Conservation (phyloP, 345 rosid genomes). For the Mercurialis annua region DNA sequence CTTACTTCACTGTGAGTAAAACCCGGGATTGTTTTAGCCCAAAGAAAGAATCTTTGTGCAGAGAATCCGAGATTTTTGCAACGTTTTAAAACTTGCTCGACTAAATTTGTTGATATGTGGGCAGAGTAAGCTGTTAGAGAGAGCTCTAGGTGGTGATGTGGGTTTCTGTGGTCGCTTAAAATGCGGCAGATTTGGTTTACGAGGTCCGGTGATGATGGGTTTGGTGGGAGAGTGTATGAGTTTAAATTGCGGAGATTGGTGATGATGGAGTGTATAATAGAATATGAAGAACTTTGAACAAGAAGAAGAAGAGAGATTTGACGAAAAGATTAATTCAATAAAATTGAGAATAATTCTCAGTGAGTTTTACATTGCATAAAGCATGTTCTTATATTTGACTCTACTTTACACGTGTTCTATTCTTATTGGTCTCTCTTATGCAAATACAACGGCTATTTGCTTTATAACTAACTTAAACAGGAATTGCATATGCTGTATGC, state of each 20-base stretch:
- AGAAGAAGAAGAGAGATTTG: too few relatives aligned
- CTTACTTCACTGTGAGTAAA: slow-evolving; percentile 57
- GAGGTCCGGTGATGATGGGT: slow-evolving; percentile 34
- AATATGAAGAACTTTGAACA: too few relatives aligned
- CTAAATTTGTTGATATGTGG: slow-evolving; percentile 47
- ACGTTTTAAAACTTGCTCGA: slow-evolving; percentile 77
- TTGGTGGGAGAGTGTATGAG: neutral
- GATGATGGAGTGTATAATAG: neutral
- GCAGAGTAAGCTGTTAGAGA: slow-evolving; percentile 47
- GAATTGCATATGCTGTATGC: too few relatives aligned
- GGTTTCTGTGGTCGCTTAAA: slow-evolving; percentile 69
- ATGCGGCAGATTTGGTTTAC: slow-evolving; percentile 72
- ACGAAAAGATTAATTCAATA: too few relatives aligned
- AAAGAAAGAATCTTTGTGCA: slow-evolving; percentile 83
- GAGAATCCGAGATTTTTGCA: slow-evolving; percentile 77
- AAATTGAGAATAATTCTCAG: too few relatives aligned
- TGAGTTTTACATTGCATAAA: too few relatives aligned
- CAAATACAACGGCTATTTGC: too few relatives aligned
- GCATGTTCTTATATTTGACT: too few relatives aligned
- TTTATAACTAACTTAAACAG: too few relatives aligned
- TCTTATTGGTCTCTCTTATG: too few relatives aligned
- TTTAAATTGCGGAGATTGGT: neutral
- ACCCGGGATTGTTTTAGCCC: slow-evolving; percentile 66
- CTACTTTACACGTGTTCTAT: too few relatives aligned
- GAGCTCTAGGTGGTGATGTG: slow-evolving; percentile 68